A percentile compares a stretch with the other conserved stretches of the same genome.
phyloP scores from a whole-genome alignment of 305 asterid species.

The Rubia tinctorum region DNA sequence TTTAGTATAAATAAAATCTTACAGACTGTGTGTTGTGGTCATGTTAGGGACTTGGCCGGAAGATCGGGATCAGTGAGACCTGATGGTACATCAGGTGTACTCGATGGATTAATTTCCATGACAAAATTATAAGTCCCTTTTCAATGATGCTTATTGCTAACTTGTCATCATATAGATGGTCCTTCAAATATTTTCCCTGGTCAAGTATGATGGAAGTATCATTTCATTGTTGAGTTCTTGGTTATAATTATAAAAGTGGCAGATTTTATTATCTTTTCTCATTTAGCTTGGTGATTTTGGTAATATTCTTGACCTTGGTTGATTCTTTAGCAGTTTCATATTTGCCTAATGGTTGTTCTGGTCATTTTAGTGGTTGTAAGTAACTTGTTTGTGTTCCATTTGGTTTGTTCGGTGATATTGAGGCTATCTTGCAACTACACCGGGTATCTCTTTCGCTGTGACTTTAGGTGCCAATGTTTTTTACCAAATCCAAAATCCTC shows the following conservation, averaged over 20 bases:
- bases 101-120: slow-evolving; percentile 72
- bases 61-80: slow-evolving; percentile 93
- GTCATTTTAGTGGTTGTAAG: no score
- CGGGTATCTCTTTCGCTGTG: no score
- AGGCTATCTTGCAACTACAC: no score
- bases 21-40: slow-evolving; percentile 54
- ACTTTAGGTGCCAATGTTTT: no score
- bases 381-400: no score
- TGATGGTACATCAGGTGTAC: slow-evolving; percentile 80
- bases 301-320: slow-evolving; percentile 50
- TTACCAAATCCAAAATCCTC: no score
- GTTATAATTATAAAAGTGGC: slow-evolving; percentile 4
- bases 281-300: slow-evolving; percentile 58
- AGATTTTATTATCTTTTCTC: slow-evolving; percentile 18
- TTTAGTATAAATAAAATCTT: no score
- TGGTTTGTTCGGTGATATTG: no score
- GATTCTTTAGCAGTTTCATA: no score
- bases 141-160: background rate
- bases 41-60: slow-evolving; percentile 95
- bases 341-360: no score
- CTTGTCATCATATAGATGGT: background rate
- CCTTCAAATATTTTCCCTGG: background rate
- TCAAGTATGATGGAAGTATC: background rate
- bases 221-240: background rate
- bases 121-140: slow-evolving; percentile 51